Conservation (phyloP, 805 yeast genomes). For the Ogataea nitratoaversa region DNA sequence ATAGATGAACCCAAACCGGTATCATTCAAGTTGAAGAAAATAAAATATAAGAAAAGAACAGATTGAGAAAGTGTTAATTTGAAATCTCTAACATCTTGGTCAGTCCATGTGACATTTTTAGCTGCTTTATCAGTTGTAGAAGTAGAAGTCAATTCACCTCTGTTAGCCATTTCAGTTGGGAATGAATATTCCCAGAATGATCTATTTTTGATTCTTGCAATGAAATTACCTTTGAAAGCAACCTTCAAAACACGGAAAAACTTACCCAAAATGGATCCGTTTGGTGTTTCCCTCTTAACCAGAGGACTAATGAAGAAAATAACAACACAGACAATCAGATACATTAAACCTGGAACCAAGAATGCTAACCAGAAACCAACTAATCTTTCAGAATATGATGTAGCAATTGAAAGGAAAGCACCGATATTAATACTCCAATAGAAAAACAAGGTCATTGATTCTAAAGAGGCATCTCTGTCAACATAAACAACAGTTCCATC, state of each 20-base stretch:
- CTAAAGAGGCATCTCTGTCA: slow-evolving; percentile 41
- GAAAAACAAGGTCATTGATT: slow-evolving; percentile 39
- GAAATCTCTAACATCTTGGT: slow-evolving; percentile 45
- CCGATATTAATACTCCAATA: slow-evolving; percentile 56
- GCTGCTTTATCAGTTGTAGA: slow-evolving; percentile 29
- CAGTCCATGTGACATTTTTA: slow-evolving; percentile 32
- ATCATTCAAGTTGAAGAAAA: slow-evolving; percentile 38
- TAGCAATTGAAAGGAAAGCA: slow-evolving; percentile 48
- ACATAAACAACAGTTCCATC: slow-evolving; percentile 64
- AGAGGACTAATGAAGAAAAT: slow-evolving; percentile 33
- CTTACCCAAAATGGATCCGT: slow-evolving; percentile 46
- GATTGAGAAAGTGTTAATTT: slow-evolving; percentile 41
- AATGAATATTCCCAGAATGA: slow-evolving; percentile 47
- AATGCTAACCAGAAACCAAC: slow-evolving; percentile 54
- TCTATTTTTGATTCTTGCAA: slow-evolving; percentile 36
- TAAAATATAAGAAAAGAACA: slow-evolving; percentile 41
- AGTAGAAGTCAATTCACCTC: slow-evolving; percentile 36
- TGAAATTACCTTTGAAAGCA: slow-evolving; percentile 39
- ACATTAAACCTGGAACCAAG: slow-evolving; percentile 52
- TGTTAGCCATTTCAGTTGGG: slow-evolving; percentile 39
- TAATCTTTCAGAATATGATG: slow-evolving; percentile 47
- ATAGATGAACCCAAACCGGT: slow-evolving; percentile 45
- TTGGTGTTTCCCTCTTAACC: slow-evolving; percentile 32
- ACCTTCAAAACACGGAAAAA: slow-evolving; percentile 38
- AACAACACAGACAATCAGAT: slow-evolving; percentile 47